Evolutionary conservation across 2,329 filamentous ascomycete genomes (phyloP).

Genomic region (Plectosphaerella cucumerina): DNA sequence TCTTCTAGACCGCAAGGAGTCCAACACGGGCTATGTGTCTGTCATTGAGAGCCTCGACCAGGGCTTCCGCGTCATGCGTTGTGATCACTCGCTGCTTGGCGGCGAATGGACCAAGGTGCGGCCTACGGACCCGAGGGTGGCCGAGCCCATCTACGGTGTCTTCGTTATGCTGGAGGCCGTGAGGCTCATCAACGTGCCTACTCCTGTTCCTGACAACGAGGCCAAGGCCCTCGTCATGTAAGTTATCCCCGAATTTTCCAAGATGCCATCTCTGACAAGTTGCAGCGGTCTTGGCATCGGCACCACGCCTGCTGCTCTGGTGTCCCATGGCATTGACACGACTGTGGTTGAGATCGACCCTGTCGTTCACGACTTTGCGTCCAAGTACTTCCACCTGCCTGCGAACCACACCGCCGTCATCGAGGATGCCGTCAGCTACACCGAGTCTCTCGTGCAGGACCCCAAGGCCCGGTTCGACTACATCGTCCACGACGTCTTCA

Average conservation of each 20-base stretch:
- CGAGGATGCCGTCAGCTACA: constrained; percentile 74
- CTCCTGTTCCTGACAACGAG: constrained; percentile 53
- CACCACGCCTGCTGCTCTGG: constrained; percentile 81
- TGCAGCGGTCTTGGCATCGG: constrained; percentile 82
- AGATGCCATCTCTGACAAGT: constrained; percentile 13
- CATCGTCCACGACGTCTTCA: constrained; percentile 97
- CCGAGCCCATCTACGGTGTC: constrained; percentile 91
- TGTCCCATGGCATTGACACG: constrained; percentile 84
- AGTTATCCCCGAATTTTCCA: constrained; percentile 24
- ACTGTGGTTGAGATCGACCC: constrained; percentile 96
- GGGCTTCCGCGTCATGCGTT: constrained; percentile 78
- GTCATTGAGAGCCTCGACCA: constrained; percentile 72
- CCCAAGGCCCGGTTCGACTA: constrained; percentile 67
- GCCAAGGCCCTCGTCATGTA: constrained; percentile 83
- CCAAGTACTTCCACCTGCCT: constrained; percentile 76
- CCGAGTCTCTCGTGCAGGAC: constrained; percentile 38
- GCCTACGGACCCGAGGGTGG: constrained; percentile 45
- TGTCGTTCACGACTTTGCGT: constrained; percentile 77
- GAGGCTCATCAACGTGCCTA: constrained; percentile 64
- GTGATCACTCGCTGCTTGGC: constrained; percentile 89
- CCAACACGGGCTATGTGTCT: constrained; percentile 86
- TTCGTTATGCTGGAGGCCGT: constrained; percentile 95
- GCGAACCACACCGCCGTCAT: constrained; percentile 75
- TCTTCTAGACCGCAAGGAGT: constrained; percentile 78
- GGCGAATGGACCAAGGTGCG: constrained; percentile 74